Conservation (phyloP, 345 rosid species). For the Garcia nutans region DNA sequence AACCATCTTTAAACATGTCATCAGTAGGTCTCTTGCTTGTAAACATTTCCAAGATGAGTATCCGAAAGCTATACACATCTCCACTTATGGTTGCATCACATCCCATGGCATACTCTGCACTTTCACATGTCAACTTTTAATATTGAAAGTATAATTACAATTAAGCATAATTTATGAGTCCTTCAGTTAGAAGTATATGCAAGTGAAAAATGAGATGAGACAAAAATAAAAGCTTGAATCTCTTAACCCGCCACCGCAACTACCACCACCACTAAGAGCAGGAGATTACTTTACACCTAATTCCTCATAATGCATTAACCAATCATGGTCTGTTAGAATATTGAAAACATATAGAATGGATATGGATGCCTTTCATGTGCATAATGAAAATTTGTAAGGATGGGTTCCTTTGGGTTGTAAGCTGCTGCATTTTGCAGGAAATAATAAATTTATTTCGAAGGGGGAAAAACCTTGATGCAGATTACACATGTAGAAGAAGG, state of each 20-base stretch:
- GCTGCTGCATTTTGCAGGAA: not conserved
- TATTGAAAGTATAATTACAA: not conserved
- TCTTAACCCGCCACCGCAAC: no score
- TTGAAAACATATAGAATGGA: not conserved
- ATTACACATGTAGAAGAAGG: not conserved
- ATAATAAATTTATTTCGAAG: no score
- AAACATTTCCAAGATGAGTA: not conserved
- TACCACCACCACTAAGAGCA: no score
- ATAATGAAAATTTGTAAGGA: not conserved
- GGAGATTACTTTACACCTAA: not conserved
- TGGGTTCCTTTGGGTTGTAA: not conserved
- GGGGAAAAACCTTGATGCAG: not conserved
- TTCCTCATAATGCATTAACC: not conserved
- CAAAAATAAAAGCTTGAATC: not conserved
- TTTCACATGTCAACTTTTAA: not conserved
- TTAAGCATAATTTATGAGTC: not conserved
- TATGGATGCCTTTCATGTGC: not conserved
- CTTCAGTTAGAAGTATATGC: no score
- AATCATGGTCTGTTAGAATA: not conserved
- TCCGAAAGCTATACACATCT: slow-evolving; percentile 2
- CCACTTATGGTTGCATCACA: not conserved
- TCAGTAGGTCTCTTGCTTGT: not conserved
- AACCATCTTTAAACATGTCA: not conserved
- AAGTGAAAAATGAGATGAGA: not conserved
- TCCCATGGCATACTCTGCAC: not conserved